phyloP scores from a whole-genome alignment of 345 rosid genomes.

The Linum tenue region DNA sequence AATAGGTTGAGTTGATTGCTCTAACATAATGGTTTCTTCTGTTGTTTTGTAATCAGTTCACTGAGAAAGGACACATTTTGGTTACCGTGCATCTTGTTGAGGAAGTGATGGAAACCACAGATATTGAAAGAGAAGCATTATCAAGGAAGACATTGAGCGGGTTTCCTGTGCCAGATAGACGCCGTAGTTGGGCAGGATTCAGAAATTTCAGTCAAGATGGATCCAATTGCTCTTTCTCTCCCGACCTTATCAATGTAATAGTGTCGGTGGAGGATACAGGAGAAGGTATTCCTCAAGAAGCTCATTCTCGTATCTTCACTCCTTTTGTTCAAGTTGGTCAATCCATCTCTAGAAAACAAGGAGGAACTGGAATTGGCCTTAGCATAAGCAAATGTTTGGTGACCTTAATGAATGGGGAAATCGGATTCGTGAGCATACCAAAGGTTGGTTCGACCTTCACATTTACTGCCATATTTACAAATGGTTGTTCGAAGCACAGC shows the following conservation, averaged over 20 bases:
- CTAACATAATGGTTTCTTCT: background rate
- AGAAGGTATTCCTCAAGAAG: constrained; percentile 76
- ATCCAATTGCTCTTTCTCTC: constrained; percentile 21
- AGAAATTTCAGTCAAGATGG: constrained; percentile 46
- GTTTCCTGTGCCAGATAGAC: constrained; percentile 64
- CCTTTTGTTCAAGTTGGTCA: constrained; percentile 96
- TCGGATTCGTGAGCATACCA: constrained; percentile 74
- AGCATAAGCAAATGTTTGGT: constrained; percentile 96
- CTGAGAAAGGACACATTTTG: constrained; percentile 82
- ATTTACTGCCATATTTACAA: constrained; percentile 69
- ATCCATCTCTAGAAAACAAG: constrained; percentile 76
- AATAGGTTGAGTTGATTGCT: no score
- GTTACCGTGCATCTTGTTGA: constrained; percentile 77
- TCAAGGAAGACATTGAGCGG: constrained; percentile 67
- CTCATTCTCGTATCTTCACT: constrained; percentile 82
- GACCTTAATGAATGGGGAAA: constrained; percentile 83
- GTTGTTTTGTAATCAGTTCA: constrained; percentile 43
- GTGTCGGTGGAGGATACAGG: constrained; percentile 97
- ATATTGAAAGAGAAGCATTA: constrained; percentile 45
- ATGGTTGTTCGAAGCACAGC: constrained; percentile 37
- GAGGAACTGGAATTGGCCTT: constrained; percentile 95
- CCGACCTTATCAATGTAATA: constrained; percentile 47
- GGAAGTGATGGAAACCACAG: constrained; percentile 46
- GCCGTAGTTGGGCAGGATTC: constrained; percentile 64
- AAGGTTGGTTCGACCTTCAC: constrained; percentile 83